A percentile compares a stretch with the other conserved stretches of the same genome.
Evolutionary conservation across 805 yeast species (phyloP).

Genomic region (Candida stauntonica): DNA sequence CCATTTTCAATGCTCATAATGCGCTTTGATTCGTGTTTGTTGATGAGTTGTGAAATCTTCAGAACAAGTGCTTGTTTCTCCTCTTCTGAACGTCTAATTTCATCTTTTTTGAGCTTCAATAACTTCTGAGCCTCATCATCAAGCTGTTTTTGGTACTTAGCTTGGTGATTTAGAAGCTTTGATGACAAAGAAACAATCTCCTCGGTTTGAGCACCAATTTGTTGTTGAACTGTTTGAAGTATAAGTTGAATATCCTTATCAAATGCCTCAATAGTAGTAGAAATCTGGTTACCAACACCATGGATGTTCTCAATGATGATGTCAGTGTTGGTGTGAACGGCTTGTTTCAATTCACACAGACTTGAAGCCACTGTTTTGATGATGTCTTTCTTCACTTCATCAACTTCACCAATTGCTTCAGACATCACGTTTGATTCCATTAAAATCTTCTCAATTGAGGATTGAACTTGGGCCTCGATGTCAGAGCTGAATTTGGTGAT

Average conservation of each 20-base stretch:
- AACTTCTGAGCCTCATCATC: slow-evolving; percentile 7
- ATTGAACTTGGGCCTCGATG: slow-evolving; percentile 7
- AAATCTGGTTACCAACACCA: too few relatives aligned
- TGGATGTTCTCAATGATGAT: background rate
- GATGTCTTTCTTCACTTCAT: slow-evolving; percentile 14
- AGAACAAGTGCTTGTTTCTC: slow-evolving; percentile 11
- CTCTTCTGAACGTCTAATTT: slow-evolving; percentile 2
- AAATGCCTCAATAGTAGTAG: background rate
- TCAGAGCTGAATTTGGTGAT: slow-evolving; percentile 2
- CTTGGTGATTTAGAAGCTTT: slow-evolving; percentile 15
- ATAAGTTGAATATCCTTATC: slow-evolving; percentile 3
- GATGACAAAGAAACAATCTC: slow-evolving; percentile 17
- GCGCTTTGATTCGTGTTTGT: slow-evolving; percentile 10
- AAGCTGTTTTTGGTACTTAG: slow-evolving; percentile 10
- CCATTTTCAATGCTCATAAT: slow-evolving; percentile 3
- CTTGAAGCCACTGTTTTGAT: slow-evolving; percentile 17
- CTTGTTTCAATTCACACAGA: slow-evolving; percentile 12
- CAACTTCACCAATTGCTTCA: slow-evolving; percentile 15
- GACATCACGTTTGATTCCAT: background rate
- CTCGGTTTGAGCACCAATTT: slow-evolving; percentile 17
- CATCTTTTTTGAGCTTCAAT: slow-evolving; percentile 9
- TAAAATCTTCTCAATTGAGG: slow-evolving; percentile 6
- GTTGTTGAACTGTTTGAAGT: slow-evolving; percentile 14
- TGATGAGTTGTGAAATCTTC: slow-evolving; percentile 10
- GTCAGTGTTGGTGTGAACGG: background rate